Evolutionary conservation across 345 rosid species (phyloP), one percentile per base, ranked within the genome.

Genomic region (Ceriops decandra): DNA sequence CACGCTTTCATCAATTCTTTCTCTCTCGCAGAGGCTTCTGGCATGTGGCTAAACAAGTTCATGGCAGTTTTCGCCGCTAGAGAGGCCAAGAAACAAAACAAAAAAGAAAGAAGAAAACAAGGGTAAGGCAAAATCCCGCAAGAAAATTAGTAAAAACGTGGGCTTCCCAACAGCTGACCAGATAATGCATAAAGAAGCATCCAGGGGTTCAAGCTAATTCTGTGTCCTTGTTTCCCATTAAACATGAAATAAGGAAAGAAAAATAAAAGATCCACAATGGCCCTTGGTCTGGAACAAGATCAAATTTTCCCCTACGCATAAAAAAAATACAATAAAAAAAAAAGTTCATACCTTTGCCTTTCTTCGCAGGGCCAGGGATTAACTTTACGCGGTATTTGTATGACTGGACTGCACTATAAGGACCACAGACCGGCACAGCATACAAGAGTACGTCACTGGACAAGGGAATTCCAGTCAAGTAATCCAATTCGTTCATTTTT

Each of bases 1-100:
- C 97, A 95, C 2, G 93, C 98, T 73, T 95, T 95, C 93, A 90
- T 92, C 81, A 95, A 81, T 77, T 91, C 98, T 81, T 90, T 92
- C 88, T 95, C 98, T 67, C 98, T 88, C 15, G 36, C 79, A 21
- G 88, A 77, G 32, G 97, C 91, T 54, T 95, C 99, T 0, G 84
- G 63, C 89, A 84, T 87, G 75, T 95, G 99, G 79, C 87, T 83
- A 63, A 95, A 92, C 76, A 95, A 81, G 82, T 90, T 90, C 96
- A 87, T 86, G 5, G 96, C 96, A 47, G 88, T 88, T 81, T 92
- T 95, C 19, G 93, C 93, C 79, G 97, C 99, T 92, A 24, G 47
- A 70, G 20, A 51, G 31, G 21, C 28, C 26, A 36, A 30, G 6
- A 2, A 28, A 28, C 0, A 28, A 51, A 67, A 32, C 19, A n/a